phyloP scores from a whole-genome alignment of 805 yeast species.

The Komagataella phaffii region DNA sequence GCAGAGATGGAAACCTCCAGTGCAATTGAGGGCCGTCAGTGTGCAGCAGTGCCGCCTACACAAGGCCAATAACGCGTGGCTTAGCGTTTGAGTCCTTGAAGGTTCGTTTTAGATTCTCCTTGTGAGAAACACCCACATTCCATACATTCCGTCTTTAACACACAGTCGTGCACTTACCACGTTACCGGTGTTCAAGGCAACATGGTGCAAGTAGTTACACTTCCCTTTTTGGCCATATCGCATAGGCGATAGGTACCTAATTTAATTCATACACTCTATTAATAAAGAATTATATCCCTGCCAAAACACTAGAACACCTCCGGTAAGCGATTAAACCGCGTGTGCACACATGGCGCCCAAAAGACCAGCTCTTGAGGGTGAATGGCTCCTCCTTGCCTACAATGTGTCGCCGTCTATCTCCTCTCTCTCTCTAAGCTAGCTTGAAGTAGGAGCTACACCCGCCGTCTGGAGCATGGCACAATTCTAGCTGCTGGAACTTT shows the following conservation, averaged over 20 bases:
- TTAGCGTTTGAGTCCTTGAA: too few species aligned
- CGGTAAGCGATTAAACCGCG: neutral
- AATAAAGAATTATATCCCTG: neutral
- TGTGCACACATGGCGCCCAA: neutral
- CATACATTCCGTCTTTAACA: too few species aligned
- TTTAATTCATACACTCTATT: too few species aligned
- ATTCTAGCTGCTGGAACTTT: slow-evolving; percentile 63
- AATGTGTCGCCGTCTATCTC: neutral
- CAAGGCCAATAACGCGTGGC: too few species aligned
- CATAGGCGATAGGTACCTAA: neutral
- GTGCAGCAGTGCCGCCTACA: too few species aligned
- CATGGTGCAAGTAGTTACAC: neutral
- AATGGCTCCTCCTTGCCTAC: neutral
- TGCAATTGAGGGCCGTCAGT: neutral
- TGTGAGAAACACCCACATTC: too few species aligned
- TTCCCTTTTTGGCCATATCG: neutral
- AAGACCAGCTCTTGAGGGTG: neutral
- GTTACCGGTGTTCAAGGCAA: neutral
- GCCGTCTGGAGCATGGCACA: slow-evolving; percentile 37
- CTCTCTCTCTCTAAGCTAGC: neutral
- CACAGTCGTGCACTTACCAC: neutral
- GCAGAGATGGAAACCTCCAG: too few species aligned
- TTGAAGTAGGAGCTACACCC: slow-evolving; percentile 16
- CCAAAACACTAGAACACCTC: neutral
- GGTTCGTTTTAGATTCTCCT: too few species aligned